phyloP scores from a whole-genome alignment of 768 basidiomycete species.

The Leccinum boreale region DNA sequence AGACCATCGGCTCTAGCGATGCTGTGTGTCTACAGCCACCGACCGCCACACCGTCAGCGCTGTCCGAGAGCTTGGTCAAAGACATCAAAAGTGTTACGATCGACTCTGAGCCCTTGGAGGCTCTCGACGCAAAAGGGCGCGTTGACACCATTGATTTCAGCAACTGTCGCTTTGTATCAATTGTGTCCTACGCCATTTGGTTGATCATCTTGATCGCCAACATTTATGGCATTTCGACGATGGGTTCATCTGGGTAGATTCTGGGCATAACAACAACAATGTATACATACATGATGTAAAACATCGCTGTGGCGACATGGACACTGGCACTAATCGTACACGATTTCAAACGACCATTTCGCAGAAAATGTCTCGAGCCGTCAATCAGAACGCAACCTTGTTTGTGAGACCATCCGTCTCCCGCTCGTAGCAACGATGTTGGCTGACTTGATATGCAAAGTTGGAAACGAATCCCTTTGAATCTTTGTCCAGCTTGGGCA shows the following conservation, averaged over 20 bases:
- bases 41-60: not conserved
- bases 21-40: constrained; percentile 9
- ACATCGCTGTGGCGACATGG: not conserved
- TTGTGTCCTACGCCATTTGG: constrained; percentile 46
- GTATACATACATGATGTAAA: not conserved
- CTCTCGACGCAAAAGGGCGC: not conserved
- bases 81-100: not conserved
- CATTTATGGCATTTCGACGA: constrained; percentile 47
- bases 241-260: constrained; percentile 24
- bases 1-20: not conserved
- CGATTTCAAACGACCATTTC: not conserved
- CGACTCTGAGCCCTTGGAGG: constrained; percentile 1
- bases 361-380: not conserved
- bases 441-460: constrained; percentile 62
- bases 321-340: constrained; percentile 9
- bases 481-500: constrained; percentile 40
- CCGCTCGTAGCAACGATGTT: constrained; percentile 62
- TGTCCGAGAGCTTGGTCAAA: not conserved
- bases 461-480: constrained; percentile 54
- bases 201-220: constrained; percentile 48
- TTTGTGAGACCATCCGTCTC: constrained; percentile 55
- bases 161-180: constrained; percentile 37
- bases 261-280: not conserved
- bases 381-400: constrained; percentile 45
- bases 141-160: constrained; percentile 38